Evolutionary conservation across 148 eudicot genomes (phyloP).

Genomic region (Agrostemma githago): DNA sequence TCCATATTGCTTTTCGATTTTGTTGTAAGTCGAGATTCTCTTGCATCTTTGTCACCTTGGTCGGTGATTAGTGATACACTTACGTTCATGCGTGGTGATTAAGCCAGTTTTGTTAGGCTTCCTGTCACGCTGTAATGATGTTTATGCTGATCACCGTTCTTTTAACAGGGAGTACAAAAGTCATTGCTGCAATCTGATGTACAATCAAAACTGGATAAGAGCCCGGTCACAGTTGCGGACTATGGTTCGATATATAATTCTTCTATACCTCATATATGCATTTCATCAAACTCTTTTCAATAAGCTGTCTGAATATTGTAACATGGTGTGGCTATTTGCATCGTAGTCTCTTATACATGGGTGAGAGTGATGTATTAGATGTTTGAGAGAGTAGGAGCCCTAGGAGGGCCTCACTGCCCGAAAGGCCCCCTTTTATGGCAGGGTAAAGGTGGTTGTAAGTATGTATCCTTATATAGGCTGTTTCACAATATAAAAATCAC

Average conservation of each 20-base stretch:
- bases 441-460: neutral
- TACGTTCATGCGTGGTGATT: neutral
- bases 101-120: neutral
- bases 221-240: constrained; percentile 95
- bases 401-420: neutral
- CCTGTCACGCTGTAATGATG: neutral
- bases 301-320: neutral
- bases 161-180: constrained; percentile 83
- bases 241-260: constrained; percentile 55
- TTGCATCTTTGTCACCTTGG: neutral
- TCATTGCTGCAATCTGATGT: constrained; percentile 85
- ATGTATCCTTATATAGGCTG: neutral
- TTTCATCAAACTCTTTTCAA: neutral
- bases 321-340: constrained; percentile 3
- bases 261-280: neutral
- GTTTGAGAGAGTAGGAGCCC: neutral
- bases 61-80: neutral
- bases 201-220: constrained; percentile 88
- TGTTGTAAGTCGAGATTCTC: neutral
- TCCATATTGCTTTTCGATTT: neutral
- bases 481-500: neutral
- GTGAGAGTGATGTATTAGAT: neutral
- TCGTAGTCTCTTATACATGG: neutral
- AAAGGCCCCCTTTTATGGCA: neutral
- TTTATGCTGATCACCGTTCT: constrained; percentile 2